Evolutionary conservation across 257 asterid species (phyloP).

Genomic region (Anisodus acutangulus): DNA sequence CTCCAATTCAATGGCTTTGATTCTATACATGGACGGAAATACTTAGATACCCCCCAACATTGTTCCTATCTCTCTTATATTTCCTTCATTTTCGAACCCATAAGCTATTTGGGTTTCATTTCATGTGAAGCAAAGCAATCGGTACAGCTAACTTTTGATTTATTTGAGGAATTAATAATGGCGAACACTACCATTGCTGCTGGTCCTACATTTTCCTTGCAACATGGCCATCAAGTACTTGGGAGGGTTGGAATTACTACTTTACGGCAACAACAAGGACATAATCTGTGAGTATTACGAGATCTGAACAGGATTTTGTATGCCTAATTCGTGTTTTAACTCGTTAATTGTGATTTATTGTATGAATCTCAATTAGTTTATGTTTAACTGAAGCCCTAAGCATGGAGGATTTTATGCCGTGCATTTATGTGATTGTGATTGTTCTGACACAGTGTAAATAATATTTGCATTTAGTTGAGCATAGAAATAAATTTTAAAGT

Average conservation of each 20-base stretch:
- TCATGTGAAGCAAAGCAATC: constrained; percentile 21
- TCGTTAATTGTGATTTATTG: neutral
- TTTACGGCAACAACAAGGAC: neutral
- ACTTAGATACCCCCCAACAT: neutral
- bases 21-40: constrained; percentile 16
- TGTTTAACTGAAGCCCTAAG: neutral
- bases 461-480: neutral
- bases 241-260: constrained; percentile 1
- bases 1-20: neutral
- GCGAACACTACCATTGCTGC: constrained; percentile 24
- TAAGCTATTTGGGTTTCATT: neutral
- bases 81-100: neutral
- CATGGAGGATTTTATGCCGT: neutral
- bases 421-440: neutral
- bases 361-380: neutral
- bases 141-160: neutral
- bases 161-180: constrained; percentile 5
- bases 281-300: neutral
- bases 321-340: neutral
- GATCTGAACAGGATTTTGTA: neutral
- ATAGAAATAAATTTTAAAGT: neutral
- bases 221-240: neutral
- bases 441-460: neutral
- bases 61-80: neutral
- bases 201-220: constrained; percentile 24